These are phyloP conservation scores for Echeveria elegans DNA, from an alignment of 164 flowering plant species.

Conservation along the genomic window DNA sequence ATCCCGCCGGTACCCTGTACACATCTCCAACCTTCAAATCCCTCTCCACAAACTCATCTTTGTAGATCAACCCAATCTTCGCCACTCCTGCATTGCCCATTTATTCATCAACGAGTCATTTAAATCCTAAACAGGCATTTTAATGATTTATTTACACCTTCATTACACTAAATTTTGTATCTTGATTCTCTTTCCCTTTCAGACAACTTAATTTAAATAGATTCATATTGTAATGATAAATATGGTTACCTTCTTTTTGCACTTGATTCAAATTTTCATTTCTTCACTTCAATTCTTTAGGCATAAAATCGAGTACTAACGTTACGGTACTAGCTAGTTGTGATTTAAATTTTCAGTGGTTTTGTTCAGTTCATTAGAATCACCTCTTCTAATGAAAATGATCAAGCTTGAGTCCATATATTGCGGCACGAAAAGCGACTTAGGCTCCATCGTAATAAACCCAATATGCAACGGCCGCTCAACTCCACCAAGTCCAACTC, in stretches of 20 bases:
- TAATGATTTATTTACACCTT: too few species aligned
- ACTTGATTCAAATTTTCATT: too few species aligned
- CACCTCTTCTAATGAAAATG: conserved; percentile 76
- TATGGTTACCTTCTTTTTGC: too few species aligned
- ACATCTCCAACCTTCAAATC: conserved; percentile 55
- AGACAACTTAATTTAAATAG: too few species aligned
- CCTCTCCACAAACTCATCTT: conserved; percentile 47
- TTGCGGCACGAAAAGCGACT: conserved; percentile 69
- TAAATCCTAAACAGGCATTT: too few species aligned
- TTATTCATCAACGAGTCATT: too few species aligned
- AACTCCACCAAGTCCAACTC: conserved; percentile 14
- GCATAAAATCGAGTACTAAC: too few species aligned
- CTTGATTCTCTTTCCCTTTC: too few species aligned
- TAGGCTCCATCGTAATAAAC: conserved; percentile 82
- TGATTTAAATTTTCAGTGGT: background rate
- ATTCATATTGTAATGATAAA: too few species aligned
- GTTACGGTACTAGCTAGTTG: too few species aligned
- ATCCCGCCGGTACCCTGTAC: conserved; percentile 72
- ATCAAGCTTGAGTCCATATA: conserved; percentile 65
- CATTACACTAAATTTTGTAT: too few species aligned
- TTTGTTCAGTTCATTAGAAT: background rate
- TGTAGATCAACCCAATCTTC: conserved; percentile 58
- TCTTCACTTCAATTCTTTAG: background rate
- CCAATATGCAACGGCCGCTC: conserved; percentile 61
- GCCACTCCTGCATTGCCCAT: conserved; percentile 46